A percentile compares a stretch with the other conserved stretches of the same genome.
phyloP scores from a whole-genome alignment of 257 asterid genomes.

The Nicotiana benthamiana region DNA sequence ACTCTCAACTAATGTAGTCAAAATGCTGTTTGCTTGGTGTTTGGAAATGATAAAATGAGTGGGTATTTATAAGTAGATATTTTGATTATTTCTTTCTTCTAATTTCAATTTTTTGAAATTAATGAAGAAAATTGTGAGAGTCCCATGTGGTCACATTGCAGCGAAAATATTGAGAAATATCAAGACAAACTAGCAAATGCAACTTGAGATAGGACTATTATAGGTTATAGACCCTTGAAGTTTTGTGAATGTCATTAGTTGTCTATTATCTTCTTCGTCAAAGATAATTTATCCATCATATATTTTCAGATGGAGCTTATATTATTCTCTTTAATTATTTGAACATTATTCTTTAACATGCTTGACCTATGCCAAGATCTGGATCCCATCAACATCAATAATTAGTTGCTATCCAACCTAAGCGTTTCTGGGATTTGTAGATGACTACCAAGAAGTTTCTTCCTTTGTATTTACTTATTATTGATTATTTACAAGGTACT shows the following conservation, averaged over 20 bases:
- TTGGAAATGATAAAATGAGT: background rate
- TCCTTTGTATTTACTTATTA: background rate
- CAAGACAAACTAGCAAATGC: background rate
- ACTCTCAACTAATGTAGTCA: background rate
- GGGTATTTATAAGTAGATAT: slow-evolving; percentile 7
- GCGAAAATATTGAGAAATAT: background rate
- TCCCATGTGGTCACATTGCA: too few relatives aligned
- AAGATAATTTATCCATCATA: background rate
- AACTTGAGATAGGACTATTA: background rate
- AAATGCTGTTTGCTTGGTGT: background rate
- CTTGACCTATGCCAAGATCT: too few relatives aligned
- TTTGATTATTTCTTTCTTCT: too few relatives aligned
- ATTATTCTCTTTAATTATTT: background rate
- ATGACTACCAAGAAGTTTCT: background rate
- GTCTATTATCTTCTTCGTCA: background rate
- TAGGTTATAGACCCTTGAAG: background rate
- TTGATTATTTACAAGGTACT: background rate
- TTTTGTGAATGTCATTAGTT: background rate
- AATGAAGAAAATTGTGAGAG: background rate
- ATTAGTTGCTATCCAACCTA: background rate
- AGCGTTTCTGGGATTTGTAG: background rate
- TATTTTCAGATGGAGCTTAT: background rate
- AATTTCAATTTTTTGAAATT: too few relatives aligned
- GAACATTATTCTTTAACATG: background rate
- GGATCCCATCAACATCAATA: background rate